phyloP scores from a whole-genome alignment of 2,329 filamentous ascomycete species.

The Xylariaceae sp. region DNA sequence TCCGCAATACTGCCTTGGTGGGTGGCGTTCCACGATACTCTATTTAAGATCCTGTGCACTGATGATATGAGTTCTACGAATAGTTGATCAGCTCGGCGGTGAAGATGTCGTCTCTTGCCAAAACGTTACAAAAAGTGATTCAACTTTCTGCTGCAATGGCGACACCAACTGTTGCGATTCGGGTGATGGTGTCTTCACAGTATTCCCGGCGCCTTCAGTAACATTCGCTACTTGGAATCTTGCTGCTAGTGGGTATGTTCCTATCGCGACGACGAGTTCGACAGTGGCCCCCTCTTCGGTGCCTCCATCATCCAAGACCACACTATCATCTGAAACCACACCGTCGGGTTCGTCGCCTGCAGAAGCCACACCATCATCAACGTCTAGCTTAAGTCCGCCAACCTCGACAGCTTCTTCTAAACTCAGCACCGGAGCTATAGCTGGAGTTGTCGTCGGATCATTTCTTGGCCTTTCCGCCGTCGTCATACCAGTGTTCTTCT shows the following conservation, averaged over 20 bases:
- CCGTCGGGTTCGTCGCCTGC: too few relatives aligned
- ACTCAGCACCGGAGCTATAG: neutral
- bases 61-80: neutral
- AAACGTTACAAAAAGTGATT: conserved; percentile 3
- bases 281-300: neutral
- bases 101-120: conserved; percentile 5
- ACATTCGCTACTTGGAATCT: conserved; percentile 2
- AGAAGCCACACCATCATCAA: neutral
- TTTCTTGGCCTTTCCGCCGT: neutral
- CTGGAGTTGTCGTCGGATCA: neutral
- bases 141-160: conserved; percentile 3
- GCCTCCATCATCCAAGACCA: neutral
- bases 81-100: neutral
- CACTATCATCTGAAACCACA: neutral
- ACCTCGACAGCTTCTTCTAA: neutral
- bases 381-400: neutral
- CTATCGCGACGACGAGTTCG: neutral
- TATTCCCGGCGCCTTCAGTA: conserved; percentile 1
- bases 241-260: neutral
- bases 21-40: neutral
- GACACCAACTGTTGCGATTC: conserved; percentile 2
- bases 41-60: neutral
- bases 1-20: conserved; percentile 4
- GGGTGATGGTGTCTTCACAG: conserved; percentile 2
- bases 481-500: neutral